A percentile compares a stretch with the other conserved stretches of the same genome.
These are phyloP conservation scores for Phytophthora fragariaefolia DNA, from an alignment of 352 stramenopile genomes.

Conservation along the genomic window DNA sequence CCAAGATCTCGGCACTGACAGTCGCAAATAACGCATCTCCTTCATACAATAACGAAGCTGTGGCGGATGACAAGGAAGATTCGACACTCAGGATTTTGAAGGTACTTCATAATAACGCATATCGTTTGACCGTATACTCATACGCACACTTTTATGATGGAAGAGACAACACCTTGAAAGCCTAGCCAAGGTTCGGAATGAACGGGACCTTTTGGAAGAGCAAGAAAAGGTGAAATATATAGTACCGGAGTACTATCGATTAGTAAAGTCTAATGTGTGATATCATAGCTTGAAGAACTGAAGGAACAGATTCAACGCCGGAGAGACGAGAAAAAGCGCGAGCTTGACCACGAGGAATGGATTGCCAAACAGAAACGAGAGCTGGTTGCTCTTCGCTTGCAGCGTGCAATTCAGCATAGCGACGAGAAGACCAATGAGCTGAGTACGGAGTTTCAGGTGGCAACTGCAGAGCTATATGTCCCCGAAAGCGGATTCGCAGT, in stretches of 20 bases:
- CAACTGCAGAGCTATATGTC: conserved; percentile 27
- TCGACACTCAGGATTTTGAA: conserved; percentile 47
- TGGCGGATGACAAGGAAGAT: conserved; percentile 31
- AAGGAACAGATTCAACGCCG: conserved; percentile 53
- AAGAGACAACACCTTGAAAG: conserved; percentile 52
- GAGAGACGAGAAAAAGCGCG: conserved; percentile 52
- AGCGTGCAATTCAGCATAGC: conserved; percentile 44
- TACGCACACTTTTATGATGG: not conserved
- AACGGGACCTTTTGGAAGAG: conserved; percentile 63
- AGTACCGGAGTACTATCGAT: not conserved
- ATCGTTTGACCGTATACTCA: not conserved
- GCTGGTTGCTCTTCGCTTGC: conserved; percentile 45
- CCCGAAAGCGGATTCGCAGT: conserved; percentile 46
- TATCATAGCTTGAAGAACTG: conserved; percentile 50
- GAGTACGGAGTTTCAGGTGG: conserved; percentile 7
- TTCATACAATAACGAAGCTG: not conserved
- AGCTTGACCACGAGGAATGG: conserved; percentile 57
- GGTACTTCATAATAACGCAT: conserved; percentile 19
- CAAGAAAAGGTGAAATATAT: conserved; percentile 54
- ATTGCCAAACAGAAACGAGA: conserved; percentile 61
- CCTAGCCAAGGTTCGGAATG: conserved; percentile 55
- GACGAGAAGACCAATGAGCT: not conserved
- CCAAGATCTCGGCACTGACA: conserved; percentile 34
- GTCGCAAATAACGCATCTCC: conserved; percentile 4
- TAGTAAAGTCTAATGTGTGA: not conserved